Evolutionary conservation across 2,329 filamentous ascomycete genomes (phyloP).

Genomic region (Ambrosiella beaveri): DNA sequence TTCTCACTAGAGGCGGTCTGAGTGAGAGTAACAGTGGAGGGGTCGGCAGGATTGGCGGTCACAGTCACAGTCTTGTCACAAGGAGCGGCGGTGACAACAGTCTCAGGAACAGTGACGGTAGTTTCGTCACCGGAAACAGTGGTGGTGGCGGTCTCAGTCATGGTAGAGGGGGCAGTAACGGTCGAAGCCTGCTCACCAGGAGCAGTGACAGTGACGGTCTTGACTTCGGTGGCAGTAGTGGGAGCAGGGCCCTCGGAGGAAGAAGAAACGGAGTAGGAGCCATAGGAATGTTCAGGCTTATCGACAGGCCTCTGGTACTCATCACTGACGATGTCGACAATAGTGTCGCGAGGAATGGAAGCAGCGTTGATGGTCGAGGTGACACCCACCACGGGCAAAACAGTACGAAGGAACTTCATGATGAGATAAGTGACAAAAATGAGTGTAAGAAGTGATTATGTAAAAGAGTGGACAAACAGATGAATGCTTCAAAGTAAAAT

Average conservation of each 20-base stretch:
- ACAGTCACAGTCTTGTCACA: conserved; percentile 10
- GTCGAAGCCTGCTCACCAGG: background rate
- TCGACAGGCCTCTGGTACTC: conserved; percentile 11
- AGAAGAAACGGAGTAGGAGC: background rate
- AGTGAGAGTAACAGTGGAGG: background rate
- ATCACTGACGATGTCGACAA: conserved; percentile 2
- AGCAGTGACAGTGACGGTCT: conserved; percentile 2
- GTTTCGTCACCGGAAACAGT: background rate
- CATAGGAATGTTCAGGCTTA: conserved; percentile 8
- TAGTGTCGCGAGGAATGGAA: conserved; percentile 9
- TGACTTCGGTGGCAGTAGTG: conserved; percentile 8
- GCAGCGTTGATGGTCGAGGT: conserved; percentile 12
- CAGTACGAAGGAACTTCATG: conserved; percentile 13
- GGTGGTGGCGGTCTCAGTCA: background rate
- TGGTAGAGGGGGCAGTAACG: background rate
- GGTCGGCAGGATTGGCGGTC: conserved; percentile 15
- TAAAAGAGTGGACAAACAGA: background rate
- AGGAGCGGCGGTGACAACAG: conserved; percentile 7
- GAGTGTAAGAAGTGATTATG: background rate
- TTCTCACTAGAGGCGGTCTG: conserved; percentile 18
- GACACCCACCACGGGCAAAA: conserved; percentile 12
- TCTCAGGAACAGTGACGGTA: conserved; percentile 2
- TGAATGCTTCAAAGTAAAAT: background rate
- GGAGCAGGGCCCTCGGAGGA: conserved; percentile 3
- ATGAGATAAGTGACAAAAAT: conserved; percentile 4